Base-by-base conservation (phyloP, 495 filamentous ascomycete species). In the Penicillium chermesinum region DNA sequence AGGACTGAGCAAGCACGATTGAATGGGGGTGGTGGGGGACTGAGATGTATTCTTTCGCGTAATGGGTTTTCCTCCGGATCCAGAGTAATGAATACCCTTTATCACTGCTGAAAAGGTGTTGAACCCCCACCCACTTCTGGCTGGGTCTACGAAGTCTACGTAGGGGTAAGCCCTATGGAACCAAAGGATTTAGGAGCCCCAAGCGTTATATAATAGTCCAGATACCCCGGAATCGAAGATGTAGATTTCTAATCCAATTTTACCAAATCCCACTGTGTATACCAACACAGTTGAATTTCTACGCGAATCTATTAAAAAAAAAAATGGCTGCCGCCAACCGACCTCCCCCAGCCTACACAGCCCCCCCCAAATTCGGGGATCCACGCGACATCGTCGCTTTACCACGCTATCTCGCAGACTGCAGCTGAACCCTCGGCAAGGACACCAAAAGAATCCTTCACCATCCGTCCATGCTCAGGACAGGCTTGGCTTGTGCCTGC, bases 401-500 rank as follows among this genome's bases (percentile, higher is more conserved):
- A 74, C 49, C 54, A 62, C 9, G 59, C 62, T n/a, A 68, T 74
- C 41, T 71, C 69, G 6, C 57, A 58, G 44, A 69, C 69, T 0
- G 66, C 69, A 15, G 55, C 58, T 13, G 52, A 58, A 25, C 42
- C 62, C 6, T 53, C 64, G 38, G 65, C 67, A 6, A 65, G 71
- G 16, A 44, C 49, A 1, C 48, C 62, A 1, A 61, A 64, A 39
- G 62, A 63, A 13, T 67, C 64, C 2, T 74, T 74, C 39, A 70
- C 61, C 8, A 63, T 75, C 37, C 63, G 60, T 14, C 70, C 71
- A 44, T 68, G 82, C 33, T 83, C 80, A 1, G 83, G 82, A 3
- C 72, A 76, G 37, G 83, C 83, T 0, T 87, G 82, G 81, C 68
- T 76, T 15, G 82, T 82, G 0, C 72, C 74, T 15, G 65, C 77